These are phyloP conservation scores for Hypoxylon rickii DNA, from an alignment of 495 filamentous ascomycete species.

Conservation along the genomic window DNA sequence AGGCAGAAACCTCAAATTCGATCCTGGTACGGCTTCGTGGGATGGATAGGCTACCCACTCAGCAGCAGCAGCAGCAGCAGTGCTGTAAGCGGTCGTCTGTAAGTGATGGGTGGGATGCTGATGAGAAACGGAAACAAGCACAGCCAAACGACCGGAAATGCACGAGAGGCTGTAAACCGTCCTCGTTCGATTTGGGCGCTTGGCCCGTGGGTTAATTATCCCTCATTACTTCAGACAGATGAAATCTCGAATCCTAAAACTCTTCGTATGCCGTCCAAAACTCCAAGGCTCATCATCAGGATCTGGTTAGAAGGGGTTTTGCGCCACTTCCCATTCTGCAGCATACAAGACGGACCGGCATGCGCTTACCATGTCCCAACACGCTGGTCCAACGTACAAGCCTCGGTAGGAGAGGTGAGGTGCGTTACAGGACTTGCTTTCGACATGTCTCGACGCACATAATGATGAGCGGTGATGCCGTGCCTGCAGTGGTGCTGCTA, in stretches of 20 bases:
- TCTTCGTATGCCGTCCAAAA: conserved; percentile 17
- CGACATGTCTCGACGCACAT: conserved; percentile 9
- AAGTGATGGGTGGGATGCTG: conserved; percentile 11
- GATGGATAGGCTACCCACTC: not conserved
- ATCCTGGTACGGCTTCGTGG: conserved; percentile 24
- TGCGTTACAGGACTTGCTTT: conserved; percentile 31
- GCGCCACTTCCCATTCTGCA: conserved; percentile 15
- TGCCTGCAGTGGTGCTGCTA: conserved; percentile 34
- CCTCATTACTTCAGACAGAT: conserved; percentile 9
- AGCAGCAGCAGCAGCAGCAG: too few relatives aligned
- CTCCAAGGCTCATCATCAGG: too few relatives aligned
- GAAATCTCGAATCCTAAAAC: conserved; percentile 6
- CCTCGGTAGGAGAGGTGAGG: conserved; percentile 16
- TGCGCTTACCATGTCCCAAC: conserved; percentile 19
- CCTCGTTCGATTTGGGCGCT: conserved; percentile 30
- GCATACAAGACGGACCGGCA: not conserved
- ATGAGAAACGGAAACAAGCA: conserved; percentile 8
- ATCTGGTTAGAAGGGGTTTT: conserved; percentile 19
- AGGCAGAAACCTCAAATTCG: conserved; percentile 6
- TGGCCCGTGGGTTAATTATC: conserved; percentile 24
- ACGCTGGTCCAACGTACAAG: conserved; percentile 13
- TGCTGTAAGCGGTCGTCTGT: too few relatives aligned
- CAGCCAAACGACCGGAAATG: conserved; percentile 13
- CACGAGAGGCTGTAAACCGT: conserved; percentile 9
- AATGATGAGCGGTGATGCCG: conserved; percentile 19